phyloP scores from a whole-genome alignment of 2,329 filamentous ascomycete genomes.

The Hypoxylon sp. region DNA sequence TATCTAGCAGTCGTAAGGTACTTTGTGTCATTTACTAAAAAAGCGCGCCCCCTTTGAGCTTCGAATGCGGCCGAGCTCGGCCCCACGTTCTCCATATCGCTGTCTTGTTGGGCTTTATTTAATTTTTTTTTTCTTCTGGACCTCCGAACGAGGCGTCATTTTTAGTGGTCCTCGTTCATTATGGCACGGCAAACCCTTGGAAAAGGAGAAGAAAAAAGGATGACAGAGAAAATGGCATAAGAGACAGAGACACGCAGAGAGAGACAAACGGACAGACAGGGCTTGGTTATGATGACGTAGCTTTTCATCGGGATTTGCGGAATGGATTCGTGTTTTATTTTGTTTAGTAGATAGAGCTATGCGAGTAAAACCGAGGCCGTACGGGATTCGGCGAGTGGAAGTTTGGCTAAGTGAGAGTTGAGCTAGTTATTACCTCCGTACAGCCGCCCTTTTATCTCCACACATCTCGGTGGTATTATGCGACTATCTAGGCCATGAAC shows the following conservation, averaged over 20 bases:
- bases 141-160: constrained; percentile 33
- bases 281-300: constrained; percentile 6
- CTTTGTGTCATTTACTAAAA: constrained; percentile 26
- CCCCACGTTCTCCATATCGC: constrained; percentile 42
- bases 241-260: too few species aligned
- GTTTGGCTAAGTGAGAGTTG: background rate
- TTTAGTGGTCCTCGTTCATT: constrained; percentile 21
- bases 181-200: background rate
- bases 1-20: too few species aligned
- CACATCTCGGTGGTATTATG: constrained; percentile 37
- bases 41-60: constrained; percentile 29
- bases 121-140: constrained; percentile 27
- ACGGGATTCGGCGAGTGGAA: constrained; percentile 14
- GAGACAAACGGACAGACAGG: too few species aligned
- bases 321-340: background rate
- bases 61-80: constrained; percentile 36
- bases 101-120: constrained; percentile 36
- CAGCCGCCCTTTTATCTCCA: constrained; percentile 31
- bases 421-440: constrained; percentile 17
- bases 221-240: too few species aligned
- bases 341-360: background rate
- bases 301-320: background rate
- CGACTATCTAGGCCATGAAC: constrained; percentile 24
- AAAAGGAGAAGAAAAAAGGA: constrained; percentile 7
- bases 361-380: constrained; percentile 20